Base-by-base conservation (phyloP, 1,284 basidiomycete genomes). In the Cystobasidium slooffiae region DNA sequence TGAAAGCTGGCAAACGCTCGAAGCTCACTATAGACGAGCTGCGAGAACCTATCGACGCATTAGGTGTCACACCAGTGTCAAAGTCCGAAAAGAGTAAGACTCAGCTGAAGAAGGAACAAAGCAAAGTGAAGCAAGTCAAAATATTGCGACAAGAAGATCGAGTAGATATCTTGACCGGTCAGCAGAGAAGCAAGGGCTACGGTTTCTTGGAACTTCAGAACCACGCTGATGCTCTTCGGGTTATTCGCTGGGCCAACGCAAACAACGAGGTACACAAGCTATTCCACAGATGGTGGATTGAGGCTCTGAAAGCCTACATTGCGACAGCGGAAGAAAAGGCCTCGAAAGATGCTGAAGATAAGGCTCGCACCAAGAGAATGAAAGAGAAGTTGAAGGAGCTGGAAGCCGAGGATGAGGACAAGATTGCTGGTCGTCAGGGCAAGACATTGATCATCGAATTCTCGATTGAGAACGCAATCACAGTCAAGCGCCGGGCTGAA, bases 211-310 rank as follows among this genome's bases (percentile, higher is more conserved):
- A 99, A 84, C 88, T 97, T 87, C 85, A 88, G 49, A 87, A 84
- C 37, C 96, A 97, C 81, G 88, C 90, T 10, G 93, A 98, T 80
- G 94, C 95, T 2, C 85, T 99, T 44, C 90, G 92, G 55, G 91
- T 97, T 0, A 83, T 99, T 46, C 87, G 96, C 24, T 99, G 93
- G 92, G 90, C 91, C 18, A 99, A 99, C 84, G 96, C 92, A 81
- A 95, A 96, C 80, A 83, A 86, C 0, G 86, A 85, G 1, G 86
- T 91, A 0, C 87, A 86, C 1, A 78, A 82, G 24, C 82, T 96
- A 72, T 88, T 94, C 80, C 86, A 87, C 79, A 84, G 84, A 70
- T 94, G 94, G 94, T 93, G 90, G 89, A 88, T 88, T 78, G 88
- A 89, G 63, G 93, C 95, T 82, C 83, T 94, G 53, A 86, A 87